Percentiles rank a stretch among this genome's conserved stretches.
Conservation (phyloP, 1,284 basidiomycete species). For the Ustilago vetiveriae region DNA sequence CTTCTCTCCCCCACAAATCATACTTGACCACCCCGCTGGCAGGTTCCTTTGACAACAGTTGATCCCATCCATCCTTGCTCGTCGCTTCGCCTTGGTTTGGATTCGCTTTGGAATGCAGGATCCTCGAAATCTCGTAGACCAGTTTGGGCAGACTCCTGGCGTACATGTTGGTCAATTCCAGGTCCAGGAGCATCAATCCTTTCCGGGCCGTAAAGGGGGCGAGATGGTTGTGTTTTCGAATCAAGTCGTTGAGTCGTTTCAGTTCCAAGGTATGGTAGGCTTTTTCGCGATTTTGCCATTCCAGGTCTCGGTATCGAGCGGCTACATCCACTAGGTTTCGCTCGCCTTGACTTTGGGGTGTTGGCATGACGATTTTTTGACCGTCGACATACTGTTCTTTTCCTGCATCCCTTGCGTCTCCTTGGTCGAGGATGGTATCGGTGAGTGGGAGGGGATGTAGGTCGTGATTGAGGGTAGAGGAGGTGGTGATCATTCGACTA, state of each 20-base stretch:
- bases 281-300: slow-evolving; percentile 78
- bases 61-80: slow-evolving; percentile 5
- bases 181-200: slow-evolving; percentile 39
- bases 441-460: slow-evolving; percentile 64
- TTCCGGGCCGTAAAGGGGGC: slow-evolving; percentile 56
- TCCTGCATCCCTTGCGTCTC: too few species aligned
- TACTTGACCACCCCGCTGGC: slow-evolving; percentile 6
- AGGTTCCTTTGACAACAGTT: neutral
- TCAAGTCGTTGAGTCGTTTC: slow-evolving; percentile 50
- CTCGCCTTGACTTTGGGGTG: slow-evolving; percentile 2
- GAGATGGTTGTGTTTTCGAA: slow-evolving; percentile 55
- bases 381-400: neutral
- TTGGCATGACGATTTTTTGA: neutral
- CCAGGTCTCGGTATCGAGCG: slow-evolving; percentile 73
- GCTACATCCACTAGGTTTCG: slow-evolving; percentile 58
- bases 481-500: slow-evolving; percentile 71
- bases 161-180: slow-evolving; percentile 30
- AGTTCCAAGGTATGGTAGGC: slow-evolving; percentile 48
- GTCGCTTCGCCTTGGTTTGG: neutral
- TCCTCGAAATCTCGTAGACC: slow-evolving; percentile 7
- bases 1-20: slow-evolving; percentile 40
- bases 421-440: neutral
- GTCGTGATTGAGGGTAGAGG: slow-evolving; percentile 67
- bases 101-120: slow-evolving; percentile 2
- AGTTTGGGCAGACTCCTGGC: slow-evolving; percentile 12